Evolutionary conservation across 169 alveolate genomes (phyloP), one percentile per base, ranked within the genome.

Genomic region (Eimeria mitis): DNA sequence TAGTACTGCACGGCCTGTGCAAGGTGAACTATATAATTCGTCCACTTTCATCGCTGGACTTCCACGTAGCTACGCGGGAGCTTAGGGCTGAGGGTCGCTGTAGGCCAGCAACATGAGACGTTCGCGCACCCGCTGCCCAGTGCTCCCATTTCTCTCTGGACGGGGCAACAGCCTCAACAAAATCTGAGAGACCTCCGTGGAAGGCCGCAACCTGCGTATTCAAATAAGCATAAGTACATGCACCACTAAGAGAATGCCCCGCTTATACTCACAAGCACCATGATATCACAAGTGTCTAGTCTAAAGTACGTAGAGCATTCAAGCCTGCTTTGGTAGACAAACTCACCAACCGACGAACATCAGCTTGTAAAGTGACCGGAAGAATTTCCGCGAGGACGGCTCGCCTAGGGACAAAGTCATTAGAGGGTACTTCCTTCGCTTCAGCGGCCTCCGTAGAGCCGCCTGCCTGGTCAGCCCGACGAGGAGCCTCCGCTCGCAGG

Each of bases 111-210:
- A 61, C 42, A 47, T 85, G 92, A 9, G 92, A 85, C 34, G 61
- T 71, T 44, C 92, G 49, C 59, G 61, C 92, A 8, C 78, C 81
- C 31, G 92, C 76, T 25, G 92, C 92, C 92, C 92, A 85, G 5
- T 85, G 63, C 23, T 14, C 65, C 92, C 92, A 85, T 44, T 59
- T 85, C 71, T 63, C 59, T 25, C 59, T 85, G 76, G 92, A 85
- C 44, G 92, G 92, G 40, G 92, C 81, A 16, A 85, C 92, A 34
- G 92, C 76, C 63, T 61, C 92, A 59, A 85, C 79, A 47, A 85
- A 63, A 61, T 52, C 92, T 73, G 76, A 56, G 40, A 85, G 71
- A 65, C 92, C 92, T 28, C n/a, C 42, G 52, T 63, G 92, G 28
- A 85, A 85, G 21, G 79, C 54, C 40, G 65, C 78, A 49, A 34